Percentiles rank a stretch among this genome's conserved stretches.
These are phyloP conservation scores for Hyaloscypha variabilis DNA, from an alignment of 495 filamentous ascomycete species.

Conservation along the genomic window DNA sequence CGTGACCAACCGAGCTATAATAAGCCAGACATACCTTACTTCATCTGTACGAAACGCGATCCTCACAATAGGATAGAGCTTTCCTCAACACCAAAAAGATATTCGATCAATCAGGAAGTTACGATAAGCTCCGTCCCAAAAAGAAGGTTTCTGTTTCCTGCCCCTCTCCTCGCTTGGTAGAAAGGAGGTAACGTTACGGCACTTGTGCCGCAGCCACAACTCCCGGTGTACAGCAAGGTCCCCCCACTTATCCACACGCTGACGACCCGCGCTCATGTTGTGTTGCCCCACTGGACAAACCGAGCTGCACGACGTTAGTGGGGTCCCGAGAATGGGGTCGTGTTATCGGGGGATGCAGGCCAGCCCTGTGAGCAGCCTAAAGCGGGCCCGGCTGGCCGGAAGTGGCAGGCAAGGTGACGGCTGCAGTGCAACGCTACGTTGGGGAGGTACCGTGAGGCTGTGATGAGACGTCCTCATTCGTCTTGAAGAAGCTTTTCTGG, in stretches of 20 bases:
- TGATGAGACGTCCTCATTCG: too few relatives aligned
- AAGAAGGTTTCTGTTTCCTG: background rate
- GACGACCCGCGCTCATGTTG: background rate
- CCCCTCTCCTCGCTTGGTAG: background rate
- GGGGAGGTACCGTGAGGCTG: too few relatives aligned
- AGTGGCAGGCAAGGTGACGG: background rate
- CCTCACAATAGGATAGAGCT: too few relatives aligned
- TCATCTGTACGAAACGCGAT: too few relatives aligned
- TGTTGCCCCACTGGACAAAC: too few relatives aligned
- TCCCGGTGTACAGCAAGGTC: background rate
- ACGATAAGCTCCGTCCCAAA: background rate
- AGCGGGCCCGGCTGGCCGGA: background rate
- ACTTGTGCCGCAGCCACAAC: background rate
- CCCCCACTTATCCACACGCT: background rate
- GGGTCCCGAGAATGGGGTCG: too few relatives aligned
- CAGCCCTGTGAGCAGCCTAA: background rate
- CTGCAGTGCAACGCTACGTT: background rate
- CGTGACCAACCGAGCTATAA: too few relatives aligned
- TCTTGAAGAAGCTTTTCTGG: too few relatives aligned
- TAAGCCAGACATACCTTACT: too few relatives aligned
- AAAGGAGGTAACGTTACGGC: background rate
- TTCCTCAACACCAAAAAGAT: too few relatives aligned
- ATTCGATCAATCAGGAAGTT: background rate
- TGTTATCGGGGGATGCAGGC: background rate
- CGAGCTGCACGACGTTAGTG: too few relatives aligned